Evolutionary conservation across 2,329 filamentous ascomycete species (phyloP), one percentile per base, ranked within the genome.

Genomic region (Arthrobotrys pseudoclavata): DNA sequence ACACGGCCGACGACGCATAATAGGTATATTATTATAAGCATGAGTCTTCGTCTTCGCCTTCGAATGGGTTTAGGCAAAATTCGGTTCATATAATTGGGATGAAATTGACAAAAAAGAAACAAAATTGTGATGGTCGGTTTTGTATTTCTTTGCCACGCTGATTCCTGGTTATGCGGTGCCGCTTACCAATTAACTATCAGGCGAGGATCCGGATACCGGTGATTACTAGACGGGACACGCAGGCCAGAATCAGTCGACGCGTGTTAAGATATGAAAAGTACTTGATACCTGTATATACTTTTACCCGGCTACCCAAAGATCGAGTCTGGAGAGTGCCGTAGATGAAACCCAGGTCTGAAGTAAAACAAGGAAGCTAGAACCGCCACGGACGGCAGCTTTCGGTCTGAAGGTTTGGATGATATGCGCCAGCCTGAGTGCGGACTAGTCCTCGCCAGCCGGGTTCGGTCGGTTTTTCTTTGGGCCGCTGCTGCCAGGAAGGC

Each of bases 71-170:
- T 60, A 60, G 55, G 55, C 55, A 60, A 15, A 60, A 42, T 60
- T 29, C n/a, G 22, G 26, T 55, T 55, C 52, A 37, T 10, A 22
- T 10, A 22, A 37, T 37, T 57, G 52, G 52, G 52, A 57, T 22
- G 52, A 57, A 57, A 37, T 15, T 6, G 2, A 20, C 1, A 22
- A 18, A 18, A 45, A 53, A 53, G 48, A 53, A 53, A 40, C 37
- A 18, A 53, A 37, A 57, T 42, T 60, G 34, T 29, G 55, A 60
- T 60, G 18, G 55, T 40, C 52, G 34, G 20, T n/a, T 37, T 57
- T 60, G 31, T 42, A 26, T 60, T 42, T 42, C 63, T 71, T 72
- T 72, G 69, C 69, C 69, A 72, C 69, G 37, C 60, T 66, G 60
- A 72, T 66, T 37, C 69, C 69, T 72, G 26, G 24, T 20, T 37